These are phyloP conservation scores for Debaryomyces nepalensis DNA, from an alignment of 1,139 yeast species.

Conservation along the genomic window DNA sequence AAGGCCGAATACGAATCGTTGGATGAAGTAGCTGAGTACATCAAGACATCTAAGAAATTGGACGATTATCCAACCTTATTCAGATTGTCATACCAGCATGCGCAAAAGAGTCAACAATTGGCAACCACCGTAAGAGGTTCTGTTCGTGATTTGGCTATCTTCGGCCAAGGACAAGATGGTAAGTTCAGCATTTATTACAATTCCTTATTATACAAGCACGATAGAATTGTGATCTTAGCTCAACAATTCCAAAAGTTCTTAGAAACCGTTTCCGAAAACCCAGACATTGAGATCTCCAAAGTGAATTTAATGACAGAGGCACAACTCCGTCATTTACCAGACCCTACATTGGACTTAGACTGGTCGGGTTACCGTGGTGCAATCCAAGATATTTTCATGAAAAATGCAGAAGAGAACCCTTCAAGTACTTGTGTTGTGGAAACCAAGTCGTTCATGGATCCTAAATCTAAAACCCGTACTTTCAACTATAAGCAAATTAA, in stretches of 20 bases:
- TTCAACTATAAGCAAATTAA: conserved; percentile 87
- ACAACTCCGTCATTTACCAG: conserved; percentile 70
- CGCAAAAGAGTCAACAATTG: conserved; percentile 45
- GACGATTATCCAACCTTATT: conserved; percentile 68
- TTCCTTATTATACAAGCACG: conserved; percentile 70
- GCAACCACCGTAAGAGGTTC: conserved; percentile 57
- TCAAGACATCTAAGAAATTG: conserved; percentile 53
- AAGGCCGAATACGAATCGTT: conserved; percentile 52
- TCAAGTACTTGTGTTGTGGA: conserved; percentile 90
- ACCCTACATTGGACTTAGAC: conserved; percentile 84
- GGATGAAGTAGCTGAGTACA: conserved; percentile 57
- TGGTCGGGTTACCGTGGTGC: conserved; percentile 95
- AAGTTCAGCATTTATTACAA: conserved; percentile 63
- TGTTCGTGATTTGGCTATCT: conserved; percentile 66
- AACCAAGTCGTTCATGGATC: conserved; percentile 71
- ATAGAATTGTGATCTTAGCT: conserved; percentile 68
- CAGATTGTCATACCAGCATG: conserved; percentile 64
- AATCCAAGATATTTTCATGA: conserved; percentile 90
- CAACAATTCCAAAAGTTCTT: conserved; percentile 73
- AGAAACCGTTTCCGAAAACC: conserved; percentile 31
- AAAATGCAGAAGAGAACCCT: conserved; percentile 81
- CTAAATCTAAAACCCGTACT: conserved; percentile 61
- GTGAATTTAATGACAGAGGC: conserved; percentile 68
- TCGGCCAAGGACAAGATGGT: conserved; percentile 35
- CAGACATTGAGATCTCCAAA: conserved; percentile 55